Percentiles rank a stretch among this genome's conserved stretches.
Evolutionary conservation across 768 basidiomycete species (phyloP).

Genomic region (Cystobasidium ongulense): DNA sequence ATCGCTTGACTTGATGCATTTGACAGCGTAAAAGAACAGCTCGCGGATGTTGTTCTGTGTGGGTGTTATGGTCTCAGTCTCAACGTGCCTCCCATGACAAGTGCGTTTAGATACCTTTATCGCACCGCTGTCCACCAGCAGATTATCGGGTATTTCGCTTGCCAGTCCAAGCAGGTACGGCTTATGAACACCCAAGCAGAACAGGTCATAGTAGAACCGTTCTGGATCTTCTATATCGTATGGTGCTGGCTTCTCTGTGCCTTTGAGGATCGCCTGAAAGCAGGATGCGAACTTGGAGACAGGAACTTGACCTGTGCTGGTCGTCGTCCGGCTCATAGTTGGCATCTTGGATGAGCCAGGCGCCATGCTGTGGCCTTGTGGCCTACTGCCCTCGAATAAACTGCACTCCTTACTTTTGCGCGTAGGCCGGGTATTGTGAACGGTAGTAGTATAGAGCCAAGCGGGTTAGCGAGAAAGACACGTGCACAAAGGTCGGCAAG

Average conservation of each 20-base stretch:
- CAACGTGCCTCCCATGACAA: neutral
- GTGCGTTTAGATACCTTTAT: neutral
- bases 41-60: conserved; percentile 36
- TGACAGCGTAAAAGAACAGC: conserved; percentile 35
- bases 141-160: neutral
- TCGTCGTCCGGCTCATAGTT: neutral
- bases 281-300: conserved; percentile 3
- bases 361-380: conserved; percentile 18
- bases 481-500: neutral
- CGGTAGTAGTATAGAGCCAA: too few relatives aligned
- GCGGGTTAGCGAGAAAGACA: neutral
- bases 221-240: conserved; percentile 17
- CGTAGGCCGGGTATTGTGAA: neutral
- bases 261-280: conserved; percentile 12
- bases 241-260: conserved; percentile 8
- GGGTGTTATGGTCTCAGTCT: neutral
- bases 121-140: conserved; percentile 1
- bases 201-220: conserved; percentile 28
- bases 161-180: neutral
- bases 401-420: neutral
- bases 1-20: conserved; percentile 26
- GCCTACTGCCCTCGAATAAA: neutral
- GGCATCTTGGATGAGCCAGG: neutral
- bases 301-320: conserved; percentile 8
- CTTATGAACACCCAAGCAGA: conserved; percentile 19